A percentile compares a stretch with the other conserved stretches of the same genome.
Conservation (phyloP, 305 asterid species). For the Fraxinus paxiana region DNA sequence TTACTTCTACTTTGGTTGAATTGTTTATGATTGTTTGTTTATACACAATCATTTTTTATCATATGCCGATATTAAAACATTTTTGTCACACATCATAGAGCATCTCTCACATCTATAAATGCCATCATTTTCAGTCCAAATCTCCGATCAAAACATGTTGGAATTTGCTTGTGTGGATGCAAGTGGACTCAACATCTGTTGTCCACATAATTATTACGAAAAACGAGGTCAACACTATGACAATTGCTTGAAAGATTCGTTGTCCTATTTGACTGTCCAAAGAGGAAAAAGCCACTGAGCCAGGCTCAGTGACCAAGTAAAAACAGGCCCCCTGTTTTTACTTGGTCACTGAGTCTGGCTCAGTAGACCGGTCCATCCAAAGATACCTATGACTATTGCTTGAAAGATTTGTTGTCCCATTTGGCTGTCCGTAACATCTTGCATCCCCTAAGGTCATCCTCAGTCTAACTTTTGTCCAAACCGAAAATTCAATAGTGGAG, state of each 20-base stretch:
- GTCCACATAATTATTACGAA: neutral
- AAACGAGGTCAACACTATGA: no score
- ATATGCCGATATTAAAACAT: neutral
- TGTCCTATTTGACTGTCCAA: neutral
- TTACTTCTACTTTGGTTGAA: neutral
- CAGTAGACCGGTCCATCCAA: no score
- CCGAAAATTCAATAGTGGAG: neutral
- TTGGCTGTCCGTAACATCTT: neutral
- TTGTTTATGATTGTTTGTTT: neutral
- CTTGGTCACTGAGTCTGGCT: no score
- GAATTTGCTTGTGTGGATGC: neutral
- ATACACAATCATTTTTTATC: neutral
- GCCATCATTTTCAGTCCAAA: neutral
- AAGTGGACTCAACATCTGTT: neutral
- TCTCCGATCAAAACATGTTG: neutral
- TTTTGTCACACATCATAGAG: neutral
- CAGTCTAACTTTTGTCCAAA: neutral
- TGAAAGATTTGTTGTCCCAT: neutral
- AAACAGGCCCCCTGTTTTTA: no score
- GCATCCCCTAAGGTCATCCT: neutral
- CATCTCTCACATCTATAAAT: neutral
- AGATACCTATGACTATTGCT: neutral
- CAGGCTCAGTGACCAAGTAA: no score
- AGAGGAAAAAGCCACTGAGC: no score
- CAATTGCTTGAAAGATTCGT: neutral